Percentiles rank a stretch among this genome's conserved stretches.
Conservation (phyloP, 2,329 filamentous ascomycete species). For the Leptographium flavum region DNA sequence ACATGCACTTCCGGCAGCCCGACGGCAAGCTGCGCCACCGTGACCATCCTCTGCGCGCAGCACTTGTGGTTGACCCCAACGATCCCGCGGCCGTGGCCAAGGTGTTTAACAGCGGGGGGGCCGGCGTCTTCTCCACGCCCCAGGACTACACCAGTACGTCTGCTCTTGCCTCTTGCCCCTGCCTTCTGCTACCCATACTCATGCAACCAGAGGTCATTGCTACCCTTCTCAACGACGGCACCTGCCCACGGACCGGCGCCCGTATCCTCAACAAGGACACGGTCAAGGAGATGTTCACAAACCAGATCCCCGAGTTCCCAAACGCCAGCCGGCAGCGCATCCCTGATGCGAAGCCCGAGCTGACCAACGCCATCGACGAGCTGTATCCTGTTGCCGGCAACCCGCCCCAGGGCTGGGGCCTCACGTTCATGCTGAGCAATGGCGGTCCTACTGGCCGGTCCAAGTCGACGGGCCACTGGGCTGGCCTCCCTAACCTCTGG, state of each 20-base stretch:
- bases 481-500: conserved; percentile 39
- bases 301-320: conserved; percentile 40
- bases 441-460: conserved; percentile 33
- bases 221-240: conserved; percentile 45
- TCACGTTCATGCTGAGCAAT: conserved; percentile 36
- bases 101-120: conserved; percentile 25
- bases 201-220: conserved; percentile 35
- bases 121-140: conserved; percentile 27
- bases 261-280: conserved; percentile 38
- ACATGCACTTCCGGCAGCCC: conserved; percentile 34
- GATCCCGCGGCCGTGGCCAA: not conserved
- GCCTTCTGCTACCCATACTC: not conserved
- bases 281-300: conserved; percentile 45
- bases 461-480: conserved; percentile 34
- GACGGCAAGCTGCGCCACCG: conserved; percentile 23
- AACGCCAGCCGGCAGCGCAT: conserved; percentile 30
- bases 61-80: conserved; percentile 6
- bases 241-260: conserved; percentile 35
- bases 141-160: conserved; percentile 20
- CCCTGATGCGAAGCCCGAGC: conserved; percentile 27
- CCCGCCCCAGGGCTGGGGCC: conserved; percentile 45
- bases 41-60: conserved; percentile 18
- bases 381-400: conserved; percentile 27
- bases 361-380: conserved; percentile 30
- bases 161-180: not conserved